Percentiles rank a stretch among this genome's conserved stretches.
Evolutionary conservation across 2,329 filamentous ascomycete genomes (phyloP).

Genomic region (Apiospora marii): DNA sequence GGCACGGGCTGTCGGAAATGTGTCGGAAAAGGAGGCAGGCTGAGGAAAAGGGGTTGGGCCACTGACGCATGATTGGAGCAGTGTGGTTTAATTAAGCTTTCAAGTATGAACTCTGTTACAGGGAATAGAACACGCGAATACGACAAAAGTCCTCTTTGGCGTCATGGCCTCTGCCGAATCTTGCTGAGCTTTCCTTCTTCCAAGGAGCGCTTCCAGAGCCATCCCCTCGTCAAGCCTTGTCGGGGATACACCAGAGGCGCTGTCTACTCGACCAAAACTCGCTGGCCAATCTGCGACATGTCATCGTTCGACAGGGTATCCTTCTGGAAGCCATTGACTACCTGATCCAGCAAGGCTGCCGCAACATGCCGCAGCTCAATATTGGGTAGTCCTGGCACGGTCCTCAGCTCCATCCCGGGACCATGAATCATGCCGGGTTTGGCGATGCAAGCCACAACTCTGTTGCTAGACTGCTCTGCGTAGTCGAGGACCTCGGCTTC

Average conservation of each 20-base stretch:
- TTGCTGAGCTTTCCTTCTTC: too few species aligned
- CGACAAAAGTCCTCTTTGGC: too few species aligned
- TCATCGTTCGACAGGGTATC: constrained; percentile 43
- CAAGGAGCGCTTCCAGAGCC: too few species aligned
- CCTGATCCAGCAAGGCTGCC: constrained; percentile 43
- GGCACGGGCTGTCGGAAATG: not conserved
- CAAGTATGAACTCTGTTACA: not conserved
- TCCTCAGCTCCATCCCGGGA: constrained; percentile 29
- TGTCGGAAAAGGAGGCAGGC: not conserved
- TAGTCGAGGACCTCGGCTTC: constrained; percentile 41
- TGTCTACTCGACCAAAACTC: not conserved
- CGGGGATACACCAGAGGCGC: too few species aligned
- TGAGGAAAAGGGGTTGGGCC: not conserved
- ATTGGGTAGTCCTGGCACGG: constrained; percentile 36
- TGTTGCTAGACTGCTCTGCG: constrained; percentile 37
- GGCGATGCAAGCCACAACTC: constrained; percentile 36
- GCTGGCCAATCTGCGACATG: constrained; percentile 28
- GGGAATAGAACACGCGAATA: not conserved
- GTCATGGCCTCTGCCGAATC: too few species aligned
- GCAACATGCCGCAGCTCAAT: constrained; percentile 40
- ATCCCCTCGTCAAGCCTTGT: too few species aligned
- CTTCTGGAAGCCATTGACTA: constrained; percentile 43
- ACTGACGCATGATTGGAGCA: not conserved
- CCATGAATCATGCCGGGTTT: constrained; percentile 41
- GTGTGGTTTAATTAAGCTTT: not conserved